Evolutionary conservation across 306 rosid genomes (phyloP), one percentile per base, ranked within the genome.

Genomic region (Inga oerstediana): DNA sequence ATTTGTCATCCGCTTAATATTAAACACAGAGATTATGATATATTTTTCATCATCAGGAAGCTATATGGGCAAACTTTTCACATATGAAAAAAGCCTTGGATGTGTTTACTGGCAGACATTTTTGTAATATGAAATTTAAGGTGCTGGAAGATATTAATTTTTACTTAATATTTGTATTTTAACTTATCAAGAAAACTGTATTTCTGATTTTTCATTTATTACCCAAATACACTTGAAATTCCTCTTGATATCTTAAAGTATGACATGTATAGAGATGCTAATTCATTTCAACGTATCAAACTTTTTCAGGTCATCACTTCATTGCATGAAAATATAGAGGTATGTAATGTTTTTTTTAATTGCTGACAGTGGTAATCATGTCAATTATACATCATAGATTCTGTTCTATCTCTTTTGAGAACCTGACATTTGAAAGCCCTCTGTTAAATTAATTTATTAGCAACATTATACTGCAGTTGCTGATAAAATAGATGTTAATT

Each of bases 261-360:
- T 61, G 12, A 66, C 48, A 52, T 48, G 58, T 73, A 37, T 51
- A 20, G 78, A 44, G 74, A 52, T 19, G 51, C 79, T 83, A 74
- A 80, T 72, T 68, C 34, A 43, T 37, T 81, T 58, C 59, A 43
- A 22, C 64, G 24, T 12, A 69, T 77, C 82, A 45, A 74, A 80
- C 52, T 32, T 87, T 87, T 92, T 82, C 98, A 95, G 98, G 92
- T 93, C 83, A 83, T 93, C 68, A 76, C 90, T 76, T 92, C 97
- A 17, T 82, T 95, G 88, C 97, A 95, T 80, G 92, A 84, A 88
- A 89, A 82, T 81, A 39, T 95, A 34, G 91, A 95, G 97, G 98
- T 95, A 88, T 4, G 34, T 56, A 59, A 10, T 59, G 78, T 49
- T 69, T 80, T 49, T 80, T 79, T 73, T 54, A 39, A 64, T 61